phyloP scores from a whole-genome alignment of 257 asterid genomes.

The Nicotiana sylvestris region DNA sequence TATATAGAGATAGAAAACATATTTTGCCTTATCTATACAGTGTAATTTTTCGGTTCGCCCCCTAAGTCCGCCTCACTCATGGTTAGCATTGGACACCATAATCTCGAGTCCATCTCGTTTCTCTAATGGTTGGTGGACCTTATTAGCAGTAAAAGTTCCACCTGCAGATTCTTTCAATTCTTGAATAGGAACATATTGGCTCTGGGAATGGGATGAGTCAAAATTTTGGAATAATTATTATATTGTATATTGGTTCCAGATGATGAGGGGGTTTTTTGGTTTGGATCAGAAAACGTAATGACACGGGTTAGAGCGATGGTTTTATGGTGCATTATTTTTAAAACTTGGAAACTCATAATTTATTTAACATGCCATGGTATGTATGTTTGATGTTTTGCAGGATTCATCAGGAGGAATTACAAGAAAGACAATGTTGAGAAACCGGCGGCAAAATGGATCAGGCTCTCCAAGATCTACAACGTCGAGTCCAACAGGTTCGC shows the following conservation, averaged over 20 bases:
- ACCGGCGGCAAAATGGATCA: constrained; percentile 10
- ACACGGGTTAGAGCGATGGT: neutral
- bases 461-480: constrained; percentile 12
- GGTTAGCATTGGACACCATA: neutral
- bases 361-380: no score
- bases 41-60: no score
- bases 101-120: no score
- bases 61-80: no score
- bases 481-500: neutral
- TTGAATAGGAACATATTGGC: neutral
- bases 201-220: neutral
- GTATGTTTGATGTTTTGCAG: neutral
- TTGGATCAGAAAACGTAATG: neutral
- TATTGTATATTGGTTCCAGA: neutral
- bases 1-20: no score
- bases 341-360: no score
- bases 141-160: neutral
- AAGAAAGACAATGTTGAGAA: neutral
- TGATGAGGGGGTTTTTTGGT: neutral
- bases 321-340: no score
- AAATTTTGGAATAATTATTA: neutral
- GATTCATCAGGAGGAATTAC: neutral
- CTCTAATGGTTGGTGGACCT: no score
- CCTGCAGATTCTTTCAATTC: neutral
- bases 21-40: no score